phyloP scores from a whole-genome alignment of 352 stramenopile species.

The Nothophytophthora sp. region DNA sequence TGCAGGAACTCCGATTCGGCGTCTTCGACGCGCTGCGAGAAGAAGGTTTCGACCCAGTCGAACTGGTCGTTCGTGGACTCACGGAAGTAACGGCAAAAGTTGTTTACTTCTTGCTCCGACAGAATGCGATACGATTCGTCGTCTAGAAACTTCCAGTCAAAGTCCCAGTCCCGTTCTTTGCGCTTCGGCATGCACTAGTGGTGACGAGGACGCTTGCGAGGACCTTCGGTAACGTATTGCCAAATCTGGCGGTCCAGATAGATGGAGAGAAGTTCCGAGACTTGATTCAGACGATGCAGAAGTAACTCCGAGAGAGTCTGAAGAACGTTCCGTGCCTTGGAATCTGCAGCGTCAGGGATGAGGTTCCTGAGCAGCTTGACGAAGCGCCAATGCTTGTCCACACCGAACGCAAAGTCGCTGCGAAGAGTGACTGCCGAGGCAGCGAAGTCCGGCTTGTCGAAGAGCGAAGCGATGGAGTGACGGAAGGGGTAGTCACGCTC shows the following conservation, averaged over 20 bases:
- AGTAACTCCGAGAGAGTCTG: conserved; percentile 1
- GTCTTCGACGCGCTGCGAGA: too few species aligned
- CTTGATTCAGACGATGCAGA: background rate
- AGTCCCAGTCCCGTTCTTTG: too few species aligned
- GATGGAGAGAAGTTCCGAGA: background rate
- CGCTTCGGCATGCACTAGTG: conserved; percentile 2
- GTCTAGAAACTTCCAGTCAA: conserved; percentile 3
- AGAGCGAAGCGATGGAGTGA: conserved; percentile 1
- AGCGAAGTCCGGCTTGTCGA: background rate
- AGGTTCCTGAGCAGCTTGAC: conserved; percentile 6
- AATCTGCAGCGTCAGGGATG: conserved; percentile 7
- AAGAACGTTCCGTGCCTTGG: conserved; percentile 1
- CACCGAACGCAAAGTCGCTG: conserved; percentile 1
- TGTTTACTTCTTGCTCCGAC: conserved; percentile 3
- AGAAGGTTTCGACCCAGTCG: background rate
- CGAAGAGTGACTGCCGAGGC: background rate
- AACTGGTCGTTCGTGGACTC: background rate
- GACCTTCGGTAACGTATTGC: background rate
- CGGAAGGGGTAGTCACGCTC: conserved; percentile 3
- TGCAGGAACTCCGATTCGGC: too few species aligned
- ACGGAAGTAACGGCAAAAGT: background rate
- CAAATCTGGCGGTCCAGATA: conserved; percentile 1
- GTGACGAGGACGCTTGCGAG: background rate
- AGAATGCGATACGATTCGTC: conserved; percentile 5
- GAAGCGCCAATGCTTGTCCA: background rate